Evolutionary conservation across 2,329 filamentous ascomycete genomes (phyloP).

Genomic region (Metarhizium sp.): DNA sequence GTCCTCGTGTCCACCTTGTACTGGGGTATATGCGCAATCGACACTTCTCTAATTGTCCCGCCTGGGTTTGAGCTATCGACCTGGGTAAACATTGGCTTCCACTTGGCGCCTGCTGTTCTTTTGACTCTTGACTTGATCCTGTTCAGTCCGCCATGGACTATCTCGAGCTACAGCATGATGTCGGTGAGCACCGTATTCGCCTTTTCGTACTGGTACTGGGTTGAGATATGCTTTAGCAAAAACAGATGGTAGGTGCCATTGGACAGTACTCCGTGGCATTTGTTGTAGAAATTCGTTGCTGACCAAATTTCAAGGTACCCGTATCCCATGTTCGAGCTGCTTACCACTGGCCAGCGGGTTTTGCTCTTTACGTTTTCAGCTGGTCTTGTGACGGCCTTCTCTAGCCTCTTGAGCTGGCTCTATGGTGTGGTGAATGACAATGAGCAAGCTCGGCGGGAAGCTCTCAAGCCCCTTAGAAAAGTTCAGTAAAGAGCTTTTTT

Average conservation of each 20-base stretch:
- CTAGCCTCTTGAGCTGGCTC: constrained; percentile 56
- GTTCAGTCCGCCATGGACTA: constrained; percentile 64
- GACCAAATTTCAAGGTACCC: constrained; percentile 51
- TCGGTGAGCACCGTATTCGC: constrained; percentile 48
- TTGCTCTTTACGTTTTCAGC: constrained; percentile 63
- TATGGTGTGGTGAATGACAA: constrained; percentile 59
- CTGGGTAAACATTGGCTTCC: constrained; percentile 53
- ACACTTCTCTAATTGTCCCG: constrained; percentile 41
- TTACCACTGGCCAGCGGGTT: constrained; percentile 56
- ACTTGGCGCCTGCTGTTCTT: constrained; percentile 56
- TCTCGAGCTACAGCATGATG: constrained; percentile 50
- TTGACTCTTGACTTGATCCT: constrained; percentile 57
- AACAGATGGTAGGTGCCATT: constrained; percentile 49
- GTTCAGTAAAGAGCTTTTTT: constrained; percentile 12
- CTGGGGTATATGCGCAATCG: constrained; percentile 56
- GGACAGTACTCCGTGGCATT: not conserved
- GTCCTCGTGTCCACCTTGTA: constrained; percentile 63
- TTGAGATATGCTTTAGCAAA: constrained; percentile 58
- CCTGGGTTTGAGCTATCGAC: constrained; percentile 46
- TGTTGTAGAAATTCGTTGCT: not conserved
- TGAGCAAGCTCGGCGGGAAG: constrained; percentile 22
- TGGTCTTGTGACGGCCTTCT: constrained; percentile 61
- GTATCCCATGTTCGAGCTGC: constrained; percentile 70
- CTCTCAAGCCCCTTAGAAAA: constrained; percentile 22
- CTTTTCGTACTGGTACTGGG: constrained; percentile 67